These are phyloP conservation scores for Tricholoma sp. DNA, from an alignment of 768 basidiomycete species.

Conservation along the genomic window DNA sequence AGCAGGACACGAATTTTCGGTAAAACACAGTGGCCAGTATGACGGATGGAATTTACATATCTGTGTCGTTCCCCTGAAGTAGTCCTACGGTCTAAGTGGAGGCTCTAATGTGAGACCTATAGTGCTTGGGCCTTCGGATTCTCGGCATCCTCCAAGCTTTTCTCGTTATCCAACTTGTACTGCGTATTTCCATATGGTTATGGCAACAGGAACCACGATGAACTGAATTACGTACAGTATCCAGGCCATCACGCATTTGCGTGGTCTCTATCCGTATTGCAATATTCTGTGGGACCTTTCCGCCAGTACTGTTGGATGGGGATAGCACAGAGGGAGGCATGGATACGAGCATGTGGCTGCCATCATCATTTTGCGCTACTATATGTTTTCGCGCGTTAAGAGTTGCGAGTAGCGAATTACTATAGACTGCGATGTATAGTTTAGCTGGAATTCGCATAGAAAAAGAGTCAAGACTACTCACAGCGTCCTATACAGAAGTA, in stretches of 20 bases:
- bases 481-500: slow-evolving; percentile 30
- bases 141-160: too few species aligned
- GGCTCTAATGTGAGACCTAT: too few species aligned
- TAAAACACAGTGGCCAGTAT: too few species aligned
- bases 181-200: too few species aligned
- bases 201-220: too few species aligned
- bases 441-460: not conserved
- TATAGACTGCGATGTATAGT: slow-evolving; percentile 16
- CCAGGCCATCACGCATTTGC: not conserved
- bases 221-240: not conserved
- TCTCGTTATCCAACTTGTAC: too few species aligned
- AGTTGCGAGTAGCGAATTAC: slow-evolving; percentile 23
- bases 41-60: too few species aligned
- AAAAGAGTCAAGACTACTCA: slow-evolving; percentile 13
- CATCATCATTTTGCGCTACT: slow-evolving; percentile 6
- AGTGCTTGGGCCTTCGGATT: too few species aligned
- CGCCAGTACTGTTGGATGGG: not conserved
- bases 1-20: too few species aligned
- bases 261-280: slow-evolving; percentile 32
- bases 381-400: slow-evolving; percentile 15
- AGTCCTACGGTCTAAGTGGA: too few species aligned
- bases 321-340: slow-evolving; percentile 4
- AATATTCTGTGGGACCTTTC: slow-evolving; percentile 19
- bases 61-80: too few species aligned
- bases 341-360: slow-evolving; percentile 11